Evolutionary conservation across 768 basidiomycete species (phyloP), one percentile per base, ranked within the genome.

Genomic region (Aureoboletus auriporus): DNA sequence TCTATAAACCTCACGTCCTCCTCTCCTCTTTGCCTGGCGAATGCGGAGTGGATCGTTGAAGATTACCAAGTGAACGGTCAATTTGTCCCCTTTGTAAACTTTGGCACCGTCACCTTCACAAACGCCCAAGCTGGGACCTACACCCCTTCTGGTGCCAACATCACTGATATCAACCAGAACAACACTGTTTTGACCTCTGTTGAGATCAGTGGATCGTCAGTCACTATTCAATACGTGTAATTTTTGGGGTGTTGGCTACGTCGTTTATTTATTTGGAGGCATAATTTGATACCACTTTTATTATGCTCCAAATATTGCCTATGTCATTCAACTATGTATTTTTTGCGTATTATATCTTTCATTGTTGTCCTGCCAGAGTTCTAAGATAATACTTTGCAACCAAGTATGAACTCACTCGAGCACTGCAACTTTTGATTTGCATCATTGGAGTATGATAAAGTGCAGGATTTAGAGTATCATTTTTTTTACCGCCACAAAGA

Each of bases 1-100:
- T 31, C 36, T 10, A 8, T 30, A 11, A 27, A 3, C 34, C 6
- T 43, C 3, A 34, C 29, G 9, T 43, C 45, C 23, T 36, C 5
- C 10, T 3, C 5, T n/a, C 28, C 49, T 8, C 31, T 49, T 6
- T 40, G 30, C 13, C 26, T 13, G 5, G n/a, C 28, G 27, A 44
- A 16, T 8, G 49, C 35, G 11, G 42, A 50, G 12, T 50, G 49
- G 38, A 29, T 50, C 17, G 39, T 44, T 2, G 42, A 44, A 34
- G 48, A 49, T 28, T 44, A n/a, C 28, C 1, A 1, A 14, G 6
- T 1, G 1, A n/a, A 17, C 1, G 12, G 42, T 4, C 2, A 11
- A 4, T 3, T 26, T 17, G 42, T 39, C 14, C 20, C 42, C 2
- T 20, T 44, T 5, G 43, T 26, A 38, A 14, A 44, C 31, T 50